phyloP scores from a whole-genome alignment of 2,329 filamentous ascomycete species.

The Fusarium vanettenii region DNA sequence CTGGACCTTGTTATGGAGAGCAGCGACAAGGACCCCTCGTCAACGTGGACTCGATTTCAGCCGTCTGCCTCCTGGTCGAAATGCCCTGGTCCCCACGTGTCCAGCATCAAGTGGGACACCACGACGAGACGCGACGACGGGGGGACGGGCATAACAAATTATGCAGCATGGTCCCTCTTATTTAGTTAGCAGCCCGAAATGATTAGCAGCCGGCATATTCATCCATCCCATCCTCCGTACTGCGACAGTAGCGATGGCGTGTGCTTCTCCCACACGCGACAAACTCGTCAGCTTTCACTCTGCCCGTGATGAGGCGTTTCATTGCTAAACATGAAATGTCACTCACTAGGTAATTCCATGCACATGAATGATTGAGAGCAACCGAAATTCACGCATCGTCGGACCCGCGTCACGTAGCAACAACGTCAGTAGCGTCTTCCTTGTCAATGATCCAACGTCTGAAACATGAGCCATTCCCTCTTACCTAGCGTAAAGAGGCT shows the following conservation, averaged over 20 bases:
- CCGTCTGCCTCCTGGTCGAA: neutral
- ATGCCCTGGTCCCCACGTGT: slow-evolving; percentile 28
- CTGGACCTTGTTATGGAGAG: no score
- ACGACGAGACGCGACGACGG: neutral
- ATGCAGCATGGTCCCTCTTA: slow-evolving; percentile 19
- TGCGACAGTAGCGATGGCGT: neutral
- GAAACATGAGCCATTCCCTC: slow-evolving; percentile 13
- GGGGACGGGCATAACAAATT: slow-evolving; percentile 6
- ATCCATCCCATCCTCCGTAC: neutral
- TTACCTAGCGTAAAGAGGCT: neutral
- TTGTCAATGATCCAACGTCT: slow-evolving; percentile 23
- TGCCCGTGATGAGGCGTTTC: slow-evolving; percentile 27
- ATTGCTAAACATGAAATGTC: slow-evolving; percentile 10
- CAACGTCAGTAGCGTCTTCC: neutral
- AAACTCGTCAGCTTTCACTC: neutral
- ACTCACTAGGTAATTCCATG: neutral
- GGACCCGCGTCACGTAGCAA: neutral
- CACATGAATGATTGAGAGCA: slow-evolving; percentile 1
- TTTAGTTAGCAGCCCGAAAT: slow-evolving; percentile 9
- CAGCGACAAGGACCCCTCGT: neutral
- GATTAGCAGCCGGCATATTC: slow-evolving; percentile 6
- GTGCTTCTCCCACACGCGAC: slow-evolving; percentile 6
- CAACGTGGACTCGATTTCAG: slow-evolving; percentile 3
- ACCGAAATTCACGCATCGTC: slow-evolving; percentile 5
- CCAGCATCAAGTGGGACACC: slow-evolving; percentile 29